Percentiles rank a stretch among this genome's conserved stretches.
Evolutionary conservation across 2,329 filamentous ascomycete species (phyloP).

Genomic region (Aspergillus neotritici): DNA sequence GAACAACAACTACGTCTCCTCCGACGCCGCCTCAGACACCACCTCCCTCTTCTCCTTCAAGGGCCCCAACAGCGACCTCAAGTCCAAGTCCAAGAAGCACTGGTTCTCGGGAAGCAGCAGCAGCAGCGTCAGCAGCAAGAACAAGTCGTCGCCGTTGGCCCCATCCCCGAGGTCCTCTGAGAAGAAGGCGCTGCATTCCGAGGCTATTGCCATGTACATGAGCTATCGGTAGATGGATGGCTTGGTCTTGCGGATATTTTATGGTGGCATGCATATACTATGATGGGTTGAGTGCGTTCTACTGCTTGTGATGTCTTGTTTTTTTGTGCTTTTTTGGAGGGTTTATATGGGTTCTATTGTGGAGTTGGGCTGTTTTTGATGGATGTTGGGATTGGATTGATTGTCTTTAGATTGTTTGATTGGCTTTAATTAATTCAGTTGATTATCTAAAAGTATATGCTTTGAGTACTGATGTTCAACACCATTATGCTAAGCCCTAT

Average conservation of each 20-base stretch:
- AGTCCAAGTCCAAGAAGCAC: constrained; percentile 9
- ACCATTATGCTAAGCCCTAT: neutral
- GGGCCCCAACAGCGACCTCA: constrained; percentile 8
- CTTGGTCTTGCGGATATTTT: neutral
- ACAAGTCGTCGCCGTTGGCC: neutral
- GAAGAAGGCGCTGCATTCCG: constrained; percentile 14
- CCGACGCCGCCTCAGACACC: constrained; percentile 16
- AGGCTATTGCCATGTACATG: constrained; percentile 20
- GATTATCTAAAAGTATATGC: too few relatives aligned
- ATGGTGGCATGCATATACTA: too few relatives aligned
- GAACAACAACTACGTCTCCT: constrained; percentile 1
- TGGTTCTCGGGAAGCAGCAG: constrained; percentile 2
- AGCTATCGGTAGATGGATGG: constrained; percentile 32
- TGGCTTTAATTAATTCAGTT: constrained; percentile 29
- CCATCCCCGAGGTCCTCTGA: neutral
- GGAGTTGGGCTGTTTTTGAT: too few relatives aligned
- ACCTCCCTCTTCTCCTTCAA: constrained; percentile 22
- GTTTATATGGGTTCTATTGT: too few relatives aligned
- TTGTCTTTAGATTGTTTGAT: neutral
- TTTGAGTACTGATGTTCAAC: neutral
- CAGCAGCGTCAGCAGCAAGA: neutral
- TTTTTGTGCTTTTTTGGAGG: too few relatives aligned
- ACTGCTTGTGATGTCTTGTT: too few relatives aligned
- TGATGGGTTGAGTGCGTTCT: too few relatives aligned
- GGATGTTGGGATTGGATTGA: too few relatives aligned